Conservation (phyloP, 108 stramenopile species). For the Nitzschia putrida region DNA sequence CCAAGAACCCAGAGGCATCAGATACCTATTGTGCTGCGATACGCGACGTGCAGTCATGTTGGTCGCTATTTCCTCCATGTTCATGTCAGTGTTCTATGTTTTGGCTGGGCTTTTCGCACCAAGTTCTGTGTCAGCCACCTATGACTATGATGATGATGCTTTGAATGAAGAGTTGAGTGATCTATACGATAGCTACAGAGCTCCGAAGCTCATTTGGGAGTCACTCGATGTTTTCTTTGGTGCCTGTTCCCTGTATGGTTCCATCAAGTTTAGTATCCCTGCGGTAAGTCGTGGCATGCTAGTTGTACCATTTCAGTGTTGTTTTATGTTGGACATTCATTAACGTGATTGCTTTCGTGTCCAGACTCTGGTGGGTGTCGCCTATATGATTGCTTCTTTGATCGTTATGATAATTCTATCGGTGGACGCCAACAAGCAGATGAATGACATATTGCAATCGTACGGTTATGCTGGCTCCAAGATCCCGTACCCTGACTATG, state of each 20-base stretch:
- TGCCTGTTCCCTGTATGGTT: background rate
- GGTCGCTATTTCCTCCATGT: background rate
- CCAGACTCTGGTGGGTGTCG: background rate
- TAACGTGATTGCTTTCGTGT: background rate
- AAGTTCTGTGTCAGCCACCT: too few species aligned
- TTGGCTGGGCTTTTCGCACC: background rate
- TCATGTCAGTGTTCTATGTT: constrained; percentile 3
- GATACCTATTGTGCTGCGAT: constrained; percentile 1
- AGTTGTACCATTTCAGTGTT: background rate
- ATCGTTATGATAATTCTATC: background rate
- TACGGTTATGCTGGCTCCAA: background rate
- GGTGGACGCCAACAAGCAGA: background rate
- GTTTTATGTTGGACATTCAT: background rate
- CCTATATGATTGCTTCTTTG: background rate
- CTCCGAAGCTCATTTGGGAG: background rate
- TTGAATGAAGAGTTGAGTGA: background rate
- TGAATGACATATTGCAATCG: background rate
- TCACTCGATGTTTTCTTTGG: constrained; percentile 8
- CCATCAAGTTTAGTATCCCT: background rate
- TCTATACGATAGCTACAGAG: background rate
- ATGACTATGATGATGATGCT: constrained; percentile 6
- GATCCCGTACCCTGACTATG: constrained; percentile 3
- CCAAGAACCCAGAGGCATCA: constrained; percentile 1
- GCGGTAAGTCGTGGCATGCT: constrained; percentile 7
- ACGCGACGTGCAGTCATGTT: constrained; percentile 3